phyloP scores from a whole-genome alignment of 2,329 filamentous ascomycete genomes.

The Exutisphaerella laricina region DNA sequence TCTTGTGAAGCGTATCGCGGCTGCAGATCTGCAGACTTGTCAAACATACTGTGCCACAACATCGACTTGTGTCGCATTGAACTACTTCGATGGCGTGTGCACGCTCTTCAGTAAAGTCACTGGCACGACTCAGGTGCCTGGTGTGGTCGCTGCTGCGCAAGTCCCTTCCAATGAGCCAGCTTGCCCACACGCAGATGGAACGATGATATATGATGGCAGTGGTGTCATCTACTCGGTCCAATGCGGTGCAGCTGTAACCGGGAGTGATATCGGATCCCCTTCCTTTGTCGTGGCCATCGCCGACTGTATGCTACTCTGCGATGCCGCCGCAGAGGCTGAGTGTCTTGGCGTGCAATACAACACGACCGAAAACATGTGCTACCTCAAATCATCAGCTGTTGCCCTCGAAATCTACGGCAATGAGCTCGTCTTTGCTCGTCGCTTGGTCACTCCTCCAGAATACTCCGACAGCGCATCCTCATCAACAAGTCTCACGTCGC shows the following conservation, averaged over 20 bases:
- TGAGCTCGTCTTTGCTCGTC: neutral
- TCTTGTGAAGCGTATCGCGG: constrained; percentile 10
- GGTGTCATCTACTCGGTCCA: constrained; percentile 17
- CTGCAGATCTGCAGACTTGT: constrained; percentile 17
- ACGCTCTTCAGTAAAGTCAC: constrained; percentile 28
- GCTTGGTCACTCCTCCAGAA: neutral
- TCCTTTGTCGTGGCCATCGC: constrained; percentile 13
- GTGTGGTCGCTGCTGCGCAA: constrained; percentile 21
- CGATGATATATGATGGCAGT: constrained; percentile 14
- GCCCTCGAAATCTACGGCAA: constrained; percentile 1
- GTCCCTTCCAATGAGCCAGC: constrained; percentile 12
- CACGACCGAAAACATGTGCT: constrained; percentile 12
- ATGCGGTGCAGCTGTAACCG: constrained; percentile 17
- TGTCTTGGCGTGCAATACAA: constrained; percentile 23
- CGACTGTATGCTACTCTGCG: constrained; percentile 20
- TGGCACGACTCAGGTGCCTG: constrained; percentile 19
- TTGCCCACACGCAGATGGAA: constrained; percentile 20
- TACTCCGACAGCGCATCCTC: neutral
- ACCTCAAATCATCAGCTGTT: constrained; percentile 22
- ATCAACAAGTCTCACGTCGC: neutral
- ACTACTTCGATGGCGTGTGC: constrained; percentile 28
- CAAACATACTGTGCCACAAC: constrained; percentile 23
- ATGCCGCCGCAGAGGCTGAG: constrained; percentile 12
- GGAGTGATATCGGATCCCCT: constrained; percentile 15
- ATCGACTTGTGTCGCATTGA: constrained; percentile 26